Percentiles rank a stretch among this genome's conserved stretches.
phyloP scores from a whole-genome alignment of 164 flowering plant genomes.

The Piper betle region DNA sequence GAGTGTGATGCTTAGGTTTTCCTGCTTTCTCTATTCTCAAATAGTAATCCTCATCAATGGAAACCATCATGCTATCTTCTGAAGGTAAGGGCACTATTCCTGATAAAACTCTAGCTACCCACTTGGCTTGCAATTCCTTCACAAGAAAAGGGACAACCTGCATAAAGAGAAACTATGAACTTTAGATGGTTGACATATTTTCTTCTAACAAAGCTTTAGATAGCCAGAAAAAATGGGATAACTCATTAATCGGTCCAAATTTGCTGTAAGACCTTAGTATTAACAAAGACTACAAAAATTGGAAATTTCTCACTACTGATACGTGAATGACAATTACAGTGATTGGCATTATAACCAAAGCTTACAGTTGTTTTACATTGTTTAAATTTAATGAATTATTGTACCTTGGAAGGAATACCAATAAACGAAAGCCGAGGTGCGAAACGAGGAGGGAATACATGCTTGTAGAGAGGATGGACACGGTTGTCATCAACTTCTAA shows the following conservation, averaged over 20 bases:
- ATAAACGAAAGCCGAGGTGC: conserved; percentile 86
- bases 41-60: conserved; percentile 42
- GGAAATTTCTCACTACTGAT: too few relatives aligned
- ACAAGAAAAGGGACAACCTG: conserved; percentile 57
- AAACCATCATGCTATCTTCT: conserved; percentile 47
- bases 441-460: conserved; percentile 66
- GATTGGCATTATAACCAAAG: too few relatives aligned
- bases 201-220: too few relatives aligned
- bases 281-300: too few relatives aligned
- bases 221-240: too few relatives aligned
- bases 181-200: too few relatives aligned
- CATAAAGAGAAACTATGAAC: background rate
- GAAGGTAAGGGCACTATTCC: conserved; percentile 48
- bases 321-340: too few relatives aligned
- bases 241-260: too few relatives aligned
- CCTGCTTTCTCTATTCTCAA: conserved; percentile 34
- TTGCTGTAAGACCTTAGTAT: too few relatives aligned
- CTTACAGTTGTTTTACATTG: background rate
- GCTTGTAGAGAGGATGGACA: conserved; percentile 78
- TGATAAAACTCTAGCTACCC: conserved; percentile 75
- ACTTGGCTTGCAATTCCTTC: conserved; percentile 64
- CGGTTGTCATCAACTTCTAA: conserved; percentile 78
- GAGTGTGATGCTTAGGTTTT: conserved; percentile 55
- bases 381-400: background rate
- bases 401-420: conserved; percentile 39